Percentiles rank a stretch among this genome's conserved stretches.
Conservation (phyloP, 768 basidiomycete genomes). For the Plicaturopsis crispa region DNA sequence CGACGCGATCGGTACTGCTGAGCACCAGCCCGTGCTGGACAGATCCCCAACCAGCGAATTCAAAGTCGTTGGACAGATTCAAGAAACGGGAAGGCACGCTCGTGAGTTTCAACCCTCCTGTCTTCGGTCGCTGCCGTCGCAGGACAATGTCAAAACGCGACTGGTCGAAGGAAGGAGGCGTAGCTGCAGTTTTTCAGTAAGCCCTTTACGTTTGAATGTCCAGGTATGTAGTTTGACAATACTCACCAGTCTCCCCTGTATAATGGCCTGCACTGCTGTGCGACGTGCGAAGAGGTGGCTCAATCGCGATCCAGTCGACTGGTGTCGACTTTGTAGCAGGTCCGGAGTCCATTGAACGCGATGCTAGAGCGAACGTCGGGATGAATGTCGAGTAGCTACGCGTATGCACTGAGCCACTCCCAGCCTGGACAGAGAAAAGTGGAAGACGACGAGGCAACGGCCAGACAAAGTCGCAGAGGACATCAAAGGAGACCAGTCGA, state of each 20-base stretch:
- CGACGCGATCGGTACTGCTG: slow-evolving; percentile 28
- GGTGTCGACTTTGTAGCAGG: too few relatives aligned
- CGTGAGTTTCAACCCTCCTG: slow-evolving; percentile 23
- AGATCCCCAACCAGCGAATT: slow-evolving; percentile 70
- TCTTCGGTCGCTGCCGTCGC: slow-evolving; percentile 48
- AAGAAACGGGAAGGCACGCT: slow-evolving; percentile 51
- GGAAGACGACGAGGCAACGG: too few relatives aligned
- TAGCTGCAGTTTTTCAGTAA: neutral
- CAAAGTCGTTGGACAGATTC: slow-evolving; percentile 55
- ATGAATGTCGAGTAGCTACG: too few relatives aligned
- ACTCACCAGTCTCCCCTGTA: neutral
- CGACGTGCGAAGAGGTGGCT: slow-evolving; percentile 9
- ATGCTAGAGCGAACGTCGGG: too few relatives aligned
- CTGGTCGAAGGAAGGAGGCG: slow-evolving; percentile 39
- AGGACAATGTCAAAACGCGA: slow-evolving; percentile 49
- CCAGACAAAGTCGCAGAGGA: too few relatives aligned
- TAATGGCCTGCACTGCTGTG: neutral
- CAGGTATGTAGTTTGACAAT: neutral
- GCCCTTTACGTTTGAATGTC: neutral
- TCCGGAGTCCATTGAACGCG: too few relatives aligned
- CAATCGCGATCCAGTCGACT: slow-evolving; percentile 23
- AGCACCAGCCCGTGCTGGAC: slow-evolving; percentile 40
- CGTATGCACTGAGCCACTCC: too few relatives aligned
- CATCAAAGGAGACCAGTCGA: too few relatives aligned
- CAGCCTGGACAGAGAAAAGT: too few relatives aligned